A percentile compares a stretch with the other conserved stretches of the same genome.
phyloP scores from a whole-genome alignment of 768 basidiomycete species.

The Flagelloscypha sp. region DNA sequence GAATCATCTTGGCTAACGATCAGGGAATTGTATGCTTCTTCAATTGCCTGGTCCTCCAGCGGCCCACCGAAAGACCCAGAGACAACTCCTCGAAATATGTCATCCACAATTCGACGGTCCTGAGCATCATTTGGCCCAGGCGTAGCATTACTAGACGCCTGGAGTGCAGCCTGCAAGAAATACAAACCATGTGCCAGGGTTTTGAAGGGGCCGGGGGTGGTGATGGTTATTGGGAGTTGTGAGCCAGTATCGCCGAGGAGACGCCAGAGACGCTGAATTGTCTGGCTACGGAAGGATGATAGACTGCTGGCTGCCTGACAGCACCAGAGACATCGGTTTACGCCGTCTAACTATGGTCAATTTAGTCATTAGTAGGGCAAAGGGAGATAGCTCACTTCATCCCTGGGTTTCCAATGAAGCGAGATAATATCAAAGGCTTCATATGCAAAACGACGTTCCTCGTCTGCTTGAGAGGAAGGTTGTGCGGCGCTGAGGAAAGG shows the following conservation, averaged over 20 bases:
- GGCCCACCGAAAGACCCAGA: constrained; percentile 41
- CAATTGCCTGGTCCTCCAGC: constrained; percentile 35
- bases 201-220: constrained; percentile 39
- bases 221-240: constrained; percentile 31
- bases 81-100: constrained; percentile 36
- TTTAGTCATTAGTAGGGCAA: constrained; percentile 2
- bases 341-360: constrained; percentile 28
- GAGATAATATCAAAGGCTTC: constrained; percentile 54
- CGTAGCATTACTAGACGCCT: constrained; percentile 14
- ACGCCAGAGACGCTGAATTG: constrained; percentile 41
- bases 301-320: constrained; percentile 47
- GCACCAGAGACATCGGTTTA: constrained; percentile 66
- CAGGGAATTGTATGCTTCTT: constrained; percentile 41
- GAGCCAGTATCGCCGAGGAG: constrained; percentile 36
- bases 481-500: constrained; percentile 41
- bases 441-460: constrained; percentile 47
- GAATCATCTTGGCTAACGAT: constrained; percentile 28
- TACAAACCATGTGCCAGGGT: constrained; percentile 46
- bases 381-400: constrained; percentile 37
- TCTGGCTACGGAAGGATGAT: constrained; percentile 36
- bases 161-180: constrained; percentile 36
- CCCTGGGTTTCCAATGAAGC: constrained; percentile 47
- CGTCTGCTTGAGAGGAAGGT: constrained; percentile 29
- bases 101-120: constrained; percentile 29
- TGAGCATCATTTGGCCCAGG: constrained; percentile 15